A percentile compares a stretch with the other conserved stretches of the same genome.
phyloP scores from a whole-genome alignment of 106 monocot genomes.

The Iris macrosiphon region DNA sequence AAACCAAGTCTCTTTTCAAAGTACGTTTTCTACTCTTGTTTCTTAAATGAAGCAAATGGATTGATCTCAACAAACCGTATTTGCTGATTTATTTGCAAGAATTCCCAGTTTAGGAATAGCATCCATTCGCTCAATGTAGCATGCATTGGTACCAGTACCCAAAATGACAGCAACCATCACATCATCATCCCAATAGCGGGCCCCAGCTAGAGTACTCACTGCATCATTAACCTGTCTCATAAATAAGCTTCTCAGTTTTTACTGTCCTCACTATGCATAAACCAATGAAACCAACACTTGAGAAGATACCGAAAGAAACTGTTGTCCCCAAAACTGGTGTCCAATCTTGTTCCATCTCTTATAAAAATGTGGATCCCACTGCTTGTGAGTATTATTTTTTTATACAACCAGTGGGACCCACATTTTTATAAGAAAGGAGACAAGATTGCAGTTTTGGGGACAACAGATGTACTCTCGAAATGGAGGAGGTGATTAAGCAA shows the following conservation, averaged over 20 bases:
- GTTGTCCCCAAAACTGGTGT: too few species aligned
- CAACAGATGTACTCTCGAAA: too few species aligned
- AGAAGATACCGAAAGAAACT: too few species aligned
- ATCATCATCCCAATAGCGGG: slow-evolving; percentile 59
- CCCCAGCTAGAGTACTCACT: slow-evolving; percentile 63
- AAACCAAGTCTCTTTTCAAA: not conserved
- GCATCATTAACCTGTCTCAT: slow-evolving; percentile 73
- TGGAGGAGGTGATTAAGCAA: not conserved
- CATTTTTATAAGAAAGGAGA: too few species aligned
- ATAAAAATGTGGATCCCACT: too few species aligned
- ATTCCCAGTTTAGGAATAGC: slow-evolving; percentile 40
- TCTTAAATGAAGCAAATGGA: not conserved
- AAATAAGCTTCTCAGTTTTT: too few species aligned
- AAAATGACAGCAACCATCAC: slow-evolving; percentile 59
- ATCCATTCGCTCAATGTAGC: slow-evolving; percentile 46
- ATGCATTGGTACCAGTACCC: slow-evolving; percentile 74
- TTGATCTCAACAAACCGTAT: slow-evolving; percentile 30
- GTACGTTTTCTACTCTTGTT: not conserved
- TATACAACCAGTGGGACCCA: too few species aligned
- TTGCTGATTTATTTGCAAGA: slow-evolving; percentile 19
- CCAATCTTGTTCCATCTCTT: too few species aligned
- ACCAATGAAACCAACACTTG: too few species aligned
- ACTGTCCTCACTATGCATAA: too few species aligned
- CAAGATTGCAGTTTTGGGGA: too few species aligned
- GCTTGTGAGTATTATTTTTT: too few species aligned